Evolutionary conservation across 2,329 filamentous ascomycete species (phyloP), one percentile per base, ranked within the genome.

Genomic region (Neofusicoccum ribis): DNA sequence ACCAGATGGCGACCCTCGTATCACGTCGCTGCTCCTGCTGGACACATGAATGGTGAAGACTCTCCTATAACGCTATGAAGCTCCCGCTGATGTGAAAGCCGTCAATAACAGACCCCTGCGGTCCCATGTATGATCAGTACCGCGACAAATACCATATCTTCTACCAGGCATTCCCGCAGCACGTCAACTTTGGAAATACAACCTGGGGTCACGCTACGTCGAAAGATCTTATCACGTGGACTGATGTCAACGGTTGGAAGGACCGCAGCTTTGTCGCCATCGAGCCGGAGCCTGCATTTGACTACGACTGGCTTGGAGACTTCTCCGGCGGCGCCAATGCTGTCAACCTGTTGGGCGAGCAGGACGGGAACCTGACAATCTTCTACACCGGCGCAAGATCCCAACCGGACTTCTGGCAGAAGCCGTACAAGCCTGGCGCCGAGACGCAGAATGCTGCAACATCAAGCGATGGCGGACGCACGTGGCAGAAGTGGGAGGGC

Each of bases 271-370:
- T 82, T 65, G 52, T 78, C 67, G 68, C 75, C 65, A 23, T 83
- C 7, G 77, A 74, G 5, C 79, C 80, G 7, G 75, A 76, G 14
- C 79, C 78, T 63, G 73, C 76, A 64, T 76, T 75, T 46, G 73
- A 74, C 7, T 85, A 85, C 69, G 81, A 86, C 65, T 76, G 80
- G 1, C 74, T 84, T 12, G 83, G 84, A 0, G 81, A 85, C 37
- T 86, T 86, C 70, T 83, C 80, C 4, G 84, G 84, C 3, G 83
- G 81, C 43, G 77, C 79, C 3, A 79, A 81, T 67, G 80, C 84
- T 1, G 80, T 83, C 7, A 84, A 83, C 12, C 71, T 82, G 0
- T 68, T 78, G 3, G 83, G 82, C 37, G 77, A 82, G 65, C 69
- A 76, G 44, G 77, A 83, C 67, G 81, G 80, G 44, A 80, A 80